Conservation (phyloP, 306 rosid species). For the apple (Malus domestica) region ASM211411v1 NC_041791.1:10938501-10939000, state of each 20-base stretch:
- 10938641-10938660: slow-evolving; percentile 87
- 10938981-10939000: neutral
- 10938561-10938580: neutral
- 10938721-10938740: slow-evolving; percentile 85
- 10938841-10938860: neutral
- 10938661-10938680: slow-evolving; percentile 90
- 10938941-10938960: neutral
- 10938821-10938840: neutral
- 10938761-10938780: neutral
- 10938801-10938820: neutral
- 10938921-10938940: neutral
- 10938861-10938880: neutral
- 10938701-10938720: slow-evolving; percentile 93
- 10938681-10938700: slow-evolving; percentile 96
- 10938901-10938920: neutral
- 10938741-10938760: slow-evolving; percentile 20
- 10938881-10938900: neutral
- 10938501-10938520: slow-evolving; percentile 96
- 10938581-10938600: slow-evolving; percentile 19
- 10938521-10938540: slow-evolving; percentile 74
- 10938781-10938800: neutral
- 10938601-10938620: slow-evolving; percentile 38
- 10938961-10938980: neutral
- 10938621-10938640: slow-evolving; percentile 94
- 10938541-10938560: neutral